Evolutionary conservation across 441 rosid genomes (phyloP).

Genomic region (Euphorbia celastroides): DNA sequence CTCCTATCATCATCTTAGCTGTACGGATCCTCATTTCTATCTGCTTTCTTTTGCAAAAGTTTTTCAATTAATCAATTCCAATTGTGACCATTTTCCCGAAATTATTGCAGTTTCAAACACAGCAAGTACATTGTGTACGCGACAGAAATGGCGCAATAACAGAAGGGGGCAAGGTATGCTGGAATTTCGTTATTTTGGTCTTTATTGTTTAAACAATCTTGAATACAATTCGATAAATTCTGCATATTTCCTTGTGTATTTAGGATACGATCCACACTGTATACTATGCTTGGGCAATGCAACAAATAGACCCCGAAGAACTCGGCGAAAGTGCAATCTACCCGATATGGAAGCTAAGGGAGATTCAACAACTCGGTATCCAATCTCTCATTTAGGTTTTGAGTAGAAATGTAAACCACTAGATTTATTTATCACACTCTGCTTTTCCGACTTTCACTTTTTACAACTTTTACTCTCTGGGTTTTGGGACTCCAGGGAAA

Average conservation of each 20-base stretch:
- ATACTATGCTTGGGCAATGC: slow-evolving; percentile 88
- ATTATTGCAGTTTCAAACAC: slow-evolving; percentile 70
- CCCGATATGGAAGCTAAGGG: slow-evolving; percentile 81
- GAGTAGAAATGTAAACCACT: slow-evolving; percentile 19
- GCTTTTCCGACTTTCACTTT: neutral
- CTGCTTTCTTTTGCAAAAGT: neutral
- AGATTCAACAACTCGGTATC: slow-evolving; percentile 53
- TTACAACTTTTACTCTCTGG: slow-evolving; percentile 16
- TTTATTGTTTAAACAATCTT: neutral
- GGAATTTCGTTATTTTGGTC: neutral
- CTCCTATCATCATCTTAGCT: slow-evolving; percentile 65
- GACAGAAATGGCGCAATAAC: slow-evolving; percentile 63
- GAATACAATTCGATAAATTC: neutral
- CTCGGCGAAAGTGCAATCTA: slow-evolving; percentile 69
- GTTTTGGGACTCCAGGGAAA: slow-evolving; percentile 32
- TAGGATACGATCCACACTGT: slow-evolving; percentile 89
- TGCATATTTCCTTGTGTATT: neutral
- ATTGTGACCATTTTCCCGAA: neutral
- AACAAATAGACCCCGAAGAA: slow-evolving; percentile 76
- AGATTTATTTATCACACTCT: neutral
- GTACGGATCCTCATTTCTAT: slow-evolving; percentile 32
- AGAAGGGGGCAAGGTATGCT: slow-evolving; percentile 74
- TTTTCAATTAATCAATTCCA: neutral
- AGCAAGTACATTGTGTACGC: slow-evolving; percentile 70
- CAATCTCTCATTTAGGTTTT: slow-evolving; percentile 58